Percentiles rank a stretch among this genome's conserved stretches.
phyloP scores from a whole-genome alignment of 441 rosid species.

The Hypseocharis bilobata region DNA sequence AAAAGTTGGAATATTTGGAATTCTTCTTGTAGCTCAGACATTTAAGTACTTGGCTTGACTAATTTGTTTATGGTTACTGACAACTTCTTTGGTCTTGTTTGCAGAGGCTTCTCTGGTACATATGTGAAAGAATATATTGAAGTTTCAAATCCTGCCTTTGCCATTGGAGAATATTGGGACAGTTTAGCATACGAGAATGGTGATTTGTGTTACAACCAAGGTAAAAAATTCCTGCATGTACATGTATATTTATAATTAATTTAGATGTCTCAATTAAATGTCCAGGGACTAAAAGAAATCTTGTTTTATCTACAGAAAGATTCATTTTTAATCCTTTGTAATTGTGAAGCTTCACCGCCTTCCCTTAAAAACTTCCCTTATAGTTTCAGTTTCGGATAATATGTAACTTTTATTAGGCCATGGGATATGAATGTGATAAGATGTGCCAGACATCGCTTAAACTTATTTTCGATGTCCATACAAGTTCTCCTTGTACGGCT shows the following conservation, averaged over 20 bases:
- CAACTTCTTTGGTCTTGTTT: slow-evolving; percentile 5
- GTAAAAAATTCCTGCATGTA: slow-evolving; percentile 18
- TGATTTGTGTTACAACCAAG: slow-evolving; percentile 45
- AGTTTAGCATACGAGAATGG: slow-evolving; percentile 43
- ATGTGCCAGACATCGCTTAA: no score
- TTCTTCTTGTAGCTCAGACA: background rate
- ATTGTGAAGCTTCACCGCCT: background rate
- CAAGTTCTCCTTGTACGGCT: no score
- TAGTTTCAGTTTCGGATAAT: background rate
- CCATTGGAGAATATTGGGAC: slow-evolving; percentile 54
- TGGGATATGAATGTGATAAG: background rate
- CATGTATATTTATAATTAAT: no score
- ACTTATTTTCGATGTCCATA: no score
- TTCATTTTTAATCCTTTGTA: background rate
- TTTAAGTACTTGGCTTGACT: background rate
- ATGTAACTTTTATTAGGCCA: background rate
- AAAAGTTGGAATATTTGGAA: background rate
- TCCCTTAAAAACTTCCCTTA: slow-evolving; percentile 3
- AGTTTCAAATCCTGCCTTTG: slow-evolving; percentile 41
- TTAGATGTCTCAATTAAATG: no score
- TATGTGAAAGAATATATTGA: slow-evolving; percentile 46
- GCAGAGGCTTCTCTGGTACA: slow-evolving; percentile 44
- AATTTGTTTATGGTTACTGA: slow-evolving; percentile 1
- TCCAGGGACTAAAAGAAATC: no score
- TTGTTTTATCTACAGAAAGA: no score